Base-by-base conservation (phyloP, 495 filamentous ascomycete species). In the Jackrogersella multiformis region DNA sequence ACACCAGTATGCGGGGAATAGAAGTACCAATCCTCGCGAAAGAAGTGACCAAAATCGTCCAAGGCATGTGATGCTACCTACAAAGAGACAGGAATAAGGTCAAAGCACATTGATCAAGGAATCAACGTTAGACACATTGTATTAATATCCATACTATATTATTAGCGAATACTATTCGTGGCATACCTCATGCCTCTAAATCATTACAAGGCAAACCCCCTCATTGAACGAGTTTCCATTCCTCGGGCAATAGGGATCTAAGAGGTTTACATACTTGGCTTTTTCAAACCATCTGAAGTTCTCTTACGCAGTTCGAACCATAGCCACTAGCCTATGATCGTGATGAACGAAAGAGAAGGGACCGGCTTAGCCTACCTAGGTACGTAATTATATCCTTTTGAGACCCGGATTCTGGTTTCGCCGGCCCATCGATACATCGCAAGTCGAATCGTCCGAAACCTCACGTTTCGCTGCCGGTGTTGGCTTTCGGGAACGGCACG, bases 401-500 rank as follows among this genome's bases (percentile, higher is more conserved):
- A 49, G 24, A 49, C 45, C 21, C 45, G 45, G 45, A 28, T 49
- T 49, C 26, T 49, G 45, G 45, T 49, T 49, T 49, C 36, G 56
- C 52, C 23, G 44, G 16, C 2, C 21, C 36, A 26, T 58, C n/a
- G 57, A 44, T 55, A 61, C n/a, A 59, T 61, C 44, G 34, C 36
- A 36, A 54, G 7, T 51, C 41, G 46, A 42, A 24, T 39, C 36
- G 45, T 41, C 15, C 51, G 44, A 56, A 61, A 46, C 57, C 16
- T 42, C 15, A 38, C 9, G 10, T 44, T 10, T 26, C 44, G n/a
- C 16, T 51, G 26, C 44, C 20, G 12, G 18, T 26, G 15, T 38
- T 56, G 20, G 35, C 24, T 64, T 15, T 39, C 28, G 39, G 53
- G 34, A 16, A 51, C 5, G 13, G 60, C 66, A 69, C 59, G 66